Evolutionary conservation across 495 filamentous ascomycete genomes (phyloP).

Genomic region (Daldinia grandis): DNA sequence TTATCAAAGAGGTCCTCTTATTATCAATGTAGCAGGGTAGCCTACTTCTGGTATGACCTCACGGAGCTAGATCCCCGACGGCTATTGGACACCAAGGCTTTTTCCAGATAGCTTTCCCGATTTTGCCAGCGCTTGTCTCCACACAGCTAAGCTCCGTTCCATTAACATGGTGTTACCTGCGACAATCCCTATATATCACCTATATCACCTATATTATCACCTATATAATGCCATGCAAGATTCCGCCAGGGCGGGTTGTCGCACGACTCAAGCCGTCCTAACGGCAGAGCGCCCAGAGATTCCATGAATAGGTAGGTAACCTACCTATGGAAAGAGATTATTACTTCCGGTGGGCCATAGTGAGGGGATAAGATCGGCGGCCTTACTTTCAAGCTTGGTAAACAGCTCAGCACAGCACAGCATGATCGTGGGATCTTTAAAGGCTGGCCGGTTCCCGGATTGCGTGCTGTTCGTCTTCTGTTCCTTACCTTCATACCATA

Average conservation of each 20-base stretch:
- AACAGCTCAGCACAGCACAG: conserved; percentile 2
- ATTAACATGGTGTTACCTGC: conserved; percentile 29
- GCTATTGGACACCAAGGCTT: conserved; percentile 35
- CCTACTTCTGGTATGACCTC: conserved; percentile 28
- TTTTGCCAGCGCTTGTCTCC: conserved; percentile 41
- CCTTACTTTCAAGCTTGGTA: not conserved
- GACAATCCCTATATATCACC: conserved; percentile 14
- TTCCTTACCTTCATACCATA: not conserved
- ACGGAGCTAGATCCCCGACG: conserved; percentile 36
- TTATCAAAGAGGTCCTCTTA: conserved; percentile 18
- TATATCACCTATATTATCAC: conserved; percentile 24
- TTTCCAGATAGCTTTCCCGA: conserved; percentile 41
- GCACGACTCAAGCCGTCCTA: not conserved
- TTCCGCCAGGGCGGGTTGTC: conserved; percentile 27
- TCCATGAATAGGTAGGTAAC: too few relatives aligned
- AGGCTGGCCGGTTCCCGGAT: conserved; percentile 15
- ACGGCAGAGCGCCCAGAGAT: conserved; percentile 28
- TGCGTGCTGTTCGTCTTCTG: conserved; percentile 23
- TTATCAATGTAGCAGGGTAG: too few relatives aligned
- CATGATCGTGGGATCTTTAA: conserved; percentile 18
- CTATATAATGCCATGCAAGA: conserved; percentile 19
- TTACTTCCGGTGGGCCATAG: conserved; percentile 31
- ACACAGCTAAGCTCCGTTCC: conserved; percentile 29
- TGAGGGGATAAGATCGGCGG: conserved; percentile 29
- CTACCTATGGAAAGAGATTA: conserved; percentile 29